phyloP scores from a whole-genome alignment of 192 early-diverging fungal genomes.

The Diversispora epigaea region DNA sequence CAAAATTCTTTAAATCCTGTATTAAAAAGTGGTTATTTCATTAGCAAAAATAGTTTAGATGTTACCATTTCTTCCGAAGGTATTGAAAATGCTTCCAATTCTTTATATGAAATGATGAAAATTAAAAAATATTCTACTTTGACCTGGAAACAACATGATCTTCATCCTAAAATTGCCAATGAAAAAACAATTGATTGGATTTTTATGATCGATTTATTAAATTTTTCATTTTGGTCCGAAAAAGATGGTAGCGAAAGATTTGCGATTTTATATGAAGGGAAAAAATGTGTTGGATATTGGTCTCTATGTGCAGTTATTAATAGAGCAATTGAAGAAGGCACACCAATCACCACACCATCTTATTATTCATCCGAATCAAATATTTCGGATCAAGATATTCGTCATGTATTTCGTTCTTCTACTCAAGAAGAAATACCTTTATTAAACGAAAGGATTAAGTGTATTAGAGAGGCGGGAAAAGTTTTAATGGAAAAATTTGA shows the following conservation, averaged over 20 bases:
- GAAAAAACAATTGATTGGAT: slow-evolving; percentile 67
- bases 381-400: slow-evolving; percentile 44
- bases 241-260: slow-evolving; percentile 55
- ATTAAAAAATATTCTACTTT: slow-evolving; percentile 57
- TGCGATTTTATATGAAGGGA: slow-evolving; percentile 57
- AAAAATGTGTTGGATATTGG: slow-evolving; percentile 78
- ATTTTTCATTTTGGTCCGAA: slow-evolving; percentile 86
- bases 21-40: slow-evolving; percentile 53
- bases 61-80: slow-evolving; percentile 60
- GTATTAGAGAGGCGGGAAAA: slow-evolving; percentile 69
- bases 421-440: slow-evolving; percentile 62
- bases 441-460: slow-evolving; percentile 55
- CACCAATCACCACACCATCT: slow-evolving; percentile 60
- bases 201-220: slow-evolving; percentile 78
- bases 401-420: slow-evolving; percentile 64
- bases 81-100: slow-evolving; percentile 49
- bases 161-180: slow-evolving; percentile 57
- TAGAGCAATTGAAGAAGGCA: slow-evolving; percentile 60
- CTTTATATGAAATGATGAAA: slow-evolving; percentile 66
- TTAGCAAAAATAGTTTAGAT: slow-evolving; percentile 57
- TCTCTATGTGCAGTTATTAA: slow-evolving; percentile 76
- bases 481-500: slow-evolving; percentile 61
- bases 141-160: slow-evolving; percentile 58
- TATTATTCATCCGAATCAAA: slow-evolving; percentile 46
- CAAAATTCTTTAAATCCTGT: slow-evolving; percentile 40